Evolutionary conservation across 441 rosid species (phyloP), one percentile per base, ranked within the genome.

Genomic region (Gossypium laxum): DNA sequence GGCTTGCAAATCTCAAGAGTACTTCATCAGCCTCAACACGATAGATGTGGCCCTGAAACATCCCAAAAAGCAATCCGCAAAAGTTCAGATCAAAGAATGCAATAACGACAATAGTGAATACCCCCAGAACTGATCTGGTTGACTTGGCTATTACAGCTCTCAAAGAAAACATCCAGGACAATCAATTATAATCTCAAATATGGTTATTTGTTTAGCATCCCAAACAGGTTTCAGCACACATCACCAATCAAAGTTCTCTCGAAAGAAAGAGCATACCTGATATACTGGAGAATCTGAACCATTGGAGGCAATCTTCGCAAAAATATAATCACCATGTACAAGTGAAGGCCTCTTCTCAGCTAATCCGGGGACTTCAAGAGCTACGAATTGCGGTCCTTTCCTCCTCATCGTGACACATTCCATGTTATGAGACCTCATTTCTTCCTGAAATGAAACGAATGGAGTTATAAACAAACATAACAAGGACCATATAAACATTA

Each of bases 291-390:
- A 43, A 57, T 66, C 76, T 7, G 72, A 74, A 32, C 47, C 18
- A 2, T 12, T 61, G 30, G 59, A 70, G 30, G 80, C 74, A 67
- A 15, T 74, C 79, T 79, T 83, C 21, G 62, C 89, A 56, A 81
- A 79, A 64, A 84, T 76, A 59, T 4, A 5, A 75, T 88, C 93
- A 10, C 90, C 90, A 71, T 80, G 84, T 3, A 84, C 81, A 80
- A 88, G 87, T 18, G 90, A 86, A 30, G 93, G 90, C 79, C 90
- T 80, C 75, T 77, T 82, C 81, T 86, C 92, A 57, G 90, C 90
- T 28, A 88, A 81, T 32, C 89, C 92, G 4, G 86, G 89, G 64
- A 88, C 89, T 59, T 60, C 63, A 60, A 88, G 88, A 63, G 82
- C 61, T 14, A 82, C 47, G 21, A 83, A 72, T 21, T 59, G 79